Evolutionary conservation across 179 eudicot genomes (phyloP), one percentile per base, ranked within the genome.

Genomic region (Patellifolia procumbens): DNA sequence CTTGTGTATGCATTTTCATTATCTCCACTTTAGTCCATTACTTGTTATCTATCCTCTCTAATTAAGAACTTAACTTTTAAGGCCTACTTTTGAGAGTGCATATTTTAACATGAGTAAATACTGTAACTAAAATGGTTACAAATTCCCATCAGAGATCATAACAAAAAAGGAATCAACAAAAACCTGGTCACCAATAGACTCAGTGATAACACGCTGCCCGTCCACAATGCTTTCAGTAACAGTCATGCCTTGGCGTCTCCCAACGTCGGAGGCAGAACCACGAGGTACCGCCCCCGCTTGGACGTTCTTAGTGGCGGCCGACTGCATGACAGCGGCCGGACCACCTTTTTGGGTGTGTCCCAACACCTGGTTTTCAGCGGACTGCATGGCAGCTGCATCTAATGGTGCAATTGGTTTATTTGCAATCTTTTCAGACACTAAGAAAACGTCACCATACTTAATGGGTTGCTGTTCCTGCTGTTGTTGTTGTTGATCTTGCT

Each of bases 351-450:
- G 83, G 7, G 81, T 81, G 22, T 84, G 74, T 7, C 97, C 94
- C 43, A 88, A 79, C 1, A 79, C 81, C 19, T 68, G 74, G 65
- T 69, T 84, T 81, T 92, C 96, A 1, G 93, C 96, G 0, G 91
- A 70, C 68, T 88, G 96, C 90, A 89, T 84, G 71, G 86, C 83
- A 19, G 89, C 90, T 0, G 94, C 94, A 63, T 91, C 97, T 20
- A 74, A 72, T 7, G 89, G 92, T 1, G 88, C 78, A 8, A 92
- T 77, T 16, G 90, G 88, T 51, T 83, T 32, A 42, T 83, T 63
- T 0, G 86, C 91, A 4, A 91, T 69, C 29, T 89, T 65, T 7
- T 85, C 89, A 26, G 87, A 82, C 45, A 91, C 90, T 15, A 55
- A 26, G 63, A 87, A 91, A 0, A 89, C 83, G 68, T 90, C 93